Percentiles rank a stretch among this genome's conserved stretches.
Evolutionary conservation across 768 basidiomycete genomes (phyloP).

Genomic region (Coprinopsis strossmayeri): DNA sequence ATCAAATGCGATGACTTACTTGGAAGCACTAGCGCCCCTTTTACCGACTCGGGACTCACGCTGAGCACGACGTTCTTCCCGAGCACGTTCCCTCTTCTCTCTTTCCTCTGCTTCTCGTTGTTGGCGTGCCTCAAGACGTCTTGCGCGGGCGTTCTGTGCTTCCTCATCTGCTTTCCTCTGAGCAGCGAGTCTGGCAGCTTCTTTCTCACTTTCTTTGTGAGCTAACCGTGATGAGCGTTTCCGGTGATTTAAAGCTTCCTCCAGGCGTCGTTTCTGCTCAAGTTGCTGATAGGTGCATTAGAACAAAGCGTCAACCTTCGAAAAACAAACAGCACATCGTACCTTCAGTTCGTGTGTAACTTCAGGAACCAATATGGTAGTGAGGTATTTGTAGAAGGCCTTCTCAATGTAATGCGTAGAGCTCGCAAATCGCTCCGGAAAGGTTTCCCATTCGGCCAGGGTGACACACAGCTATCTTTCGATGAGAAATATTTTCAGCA

Average conservation of each 20-base stretch:
- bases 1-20: neutral
- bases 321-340: constrained; percentile 12
- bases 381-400: constrained; percentile 63
- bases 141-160: constrained; percentile 59
- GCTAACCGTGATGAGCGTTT: constrained; percentile 91
- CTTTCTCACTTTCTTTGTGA: constrained; percentile 70
- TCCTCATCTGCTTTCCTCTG: constrained; percentile 57
- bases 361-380: constrained; percentile 61
- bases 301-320: neutral
- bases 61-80: constrained; percentile 47
- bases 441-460: constrained; percentile 78
- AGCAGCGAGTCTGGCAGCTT: constrained; percentile 60
- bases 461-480: constrained; percentile 70
- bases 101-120: constrained; percentile 54
- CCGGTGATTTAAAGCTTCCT: constrained; percentile 74
- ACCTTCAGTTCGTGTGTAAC: constrained; percentile 66
- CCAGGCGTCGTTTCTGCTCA: constrained; percentile 53
- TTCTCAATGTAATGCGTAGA: constrained; percentile 78
- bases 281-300: constrained; percentile 40
- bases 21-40: neutral
- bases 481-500: constrained; percentile 4
- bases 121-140: constrained; percentile 48
- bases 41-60: constrained; percentile 34
- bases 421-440: constrained; percentile 68
- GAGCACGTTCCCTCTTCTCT: constrained; percentile 47